phyloP scores from a whole-genome alignment of 768 basidiomycete species.

The Rickenella mellea region DNA sequence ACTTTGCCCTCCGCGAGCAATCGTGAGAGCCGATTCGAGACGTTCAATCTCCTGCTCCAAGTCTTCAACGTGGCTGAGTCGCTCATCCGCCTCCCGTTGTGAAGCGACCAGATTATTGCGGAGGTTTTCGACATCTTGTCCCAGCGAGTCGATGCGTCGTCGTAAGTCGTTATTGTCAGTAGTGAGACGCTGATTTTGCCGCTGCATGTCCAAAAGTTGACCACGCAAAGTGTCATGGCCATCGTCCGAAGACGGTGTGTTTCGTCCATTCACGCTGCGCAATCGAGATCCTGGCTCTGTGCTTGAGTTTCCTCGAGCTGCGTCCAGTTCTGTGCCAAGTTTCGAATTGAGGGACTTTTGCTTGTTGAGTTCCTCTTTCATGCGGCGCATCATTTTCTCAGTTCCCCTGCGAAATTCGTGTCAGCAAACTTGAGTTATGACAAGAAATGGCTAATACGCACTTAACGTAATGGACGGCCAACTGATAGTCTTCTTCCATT shows the following conservation, averaged over 20 bases:
- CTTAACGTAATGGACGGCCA: slow-evolving; percentile 98
- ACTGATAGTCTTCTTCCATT: slow-evolving; percentile 91
- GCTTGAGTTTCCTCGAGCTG: slow-evolving; percentile 49
- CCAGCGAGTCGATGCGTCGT: slow-evolving; percentile 59
- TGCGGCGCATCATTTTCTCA: slow-evolving; percentile 93
- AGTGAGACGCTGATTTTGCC: slow-evolving; percentile 61
- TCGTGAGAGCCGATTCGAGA: slow-evolving; percentile 59
- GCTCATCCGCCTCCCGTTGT: slow-evolving; percentile 74
- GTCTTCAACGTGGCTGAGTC: slow-evolving; percentile 66
- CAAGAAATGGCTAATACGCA: slow-evolving; percentile 30
- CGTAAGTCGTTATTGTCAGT: slow-evolving; percentile 72
- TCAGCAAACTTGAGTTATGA: slow-evolving; percentile 5
- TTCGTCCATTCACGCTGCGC: slow-evolving; percentile 60
- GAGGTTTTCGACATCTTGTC: slow-evolving; percentile 64
- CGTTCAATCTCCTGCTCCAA: slow-evolving; percentile 74
- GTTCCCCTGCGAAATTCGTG: slow-evolving; percentile 55
- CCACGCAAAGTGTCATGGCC: slow-evolving; percentile 49
- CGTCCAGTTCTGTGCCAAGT: slow-evolving; percentile 80
- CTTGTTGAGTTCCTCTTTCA: slow-evolving; percentile 91
- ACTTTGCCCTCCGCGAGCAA: slow-evolving; percentile 68
- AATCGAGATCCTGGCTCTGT: slow-evolving; percentile 38
- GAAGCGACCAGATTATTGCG: slow-evolving; percentile 61
- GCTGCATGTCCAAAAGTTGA: slow-evolving; percentile 71
- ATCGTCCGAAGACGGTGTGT: slow-evolving; percentile 73
- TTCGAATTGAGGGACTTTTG: slow-evolving; percentile 75